Evolutionary conservation across 1,139 yeast species (phyloP).

Genomic region (Scheffersomyces insectosa): DNA sequence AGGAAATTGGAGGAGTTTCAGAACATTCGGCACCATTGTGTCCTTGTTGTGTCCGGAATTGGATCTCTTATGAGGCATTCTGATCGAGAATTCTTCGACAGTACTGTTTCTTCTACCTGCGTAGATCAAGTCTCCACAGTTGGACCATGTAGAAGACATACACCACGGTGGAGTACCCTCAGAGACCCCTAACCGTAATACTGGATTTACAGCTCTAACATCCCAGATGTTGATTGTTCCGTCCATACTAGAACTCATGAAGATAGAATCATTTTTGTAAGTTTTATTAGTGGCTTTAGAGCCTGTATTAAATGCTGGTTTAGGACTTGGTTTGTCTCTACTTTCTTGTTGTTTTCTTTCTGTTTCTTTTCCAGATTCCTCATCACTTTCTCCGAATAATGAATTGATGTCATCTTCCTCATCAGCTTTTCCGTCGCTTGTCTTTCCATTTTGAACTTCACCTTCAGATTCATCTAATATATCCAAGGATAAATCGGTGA

Average conservation of each 20-base stretch:
- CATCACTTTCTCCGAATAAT: conserved; percentile 79
- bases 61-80: conserved; percentile 49
- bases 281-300: conserved; percentile 17
- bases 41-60: conserved; percentile 18
- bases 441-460: conserved; percentile 1
- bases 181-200: conserved; percentile 57
- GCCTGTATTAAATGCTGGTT: conserved; percentile 4
- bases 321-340: conserved; percentile 13
- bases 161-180: conserved; percentile 91
- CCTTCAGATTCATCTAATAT: conserved; percentile 12
- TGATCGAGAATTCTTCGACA: conserved; percentile 81
- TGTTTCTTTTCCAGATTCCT: conserved; percentile 31
- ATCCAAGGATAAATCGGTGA: conserved; percentile 34
- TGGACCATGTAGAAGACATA: conserved; percentile 89
- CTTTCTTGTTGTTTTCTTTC: conserved; percentile 21
- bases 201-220: conserved; percentile 52
- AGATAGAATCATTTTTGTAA: conserved; percentile 54
- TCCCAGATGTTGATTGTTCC: conserved; percentile 89
- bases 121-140: conserved; percentile 73
- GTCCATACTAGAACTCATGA: conserved; percentile 80
- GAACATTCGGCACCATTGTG: conserved; percentile 45
- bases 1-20: conserved; percentile 72
- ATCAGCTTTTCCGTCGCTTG: conserved; percentile 6
- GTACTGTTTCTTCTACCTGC: conserved; percentile 89
- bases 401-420: conserved; percentile 68